Base-by-base conservation (phyloP, 2,329 filamentous ascomycete genomes). In the Cadophora luteo-olivacea region DNA sequence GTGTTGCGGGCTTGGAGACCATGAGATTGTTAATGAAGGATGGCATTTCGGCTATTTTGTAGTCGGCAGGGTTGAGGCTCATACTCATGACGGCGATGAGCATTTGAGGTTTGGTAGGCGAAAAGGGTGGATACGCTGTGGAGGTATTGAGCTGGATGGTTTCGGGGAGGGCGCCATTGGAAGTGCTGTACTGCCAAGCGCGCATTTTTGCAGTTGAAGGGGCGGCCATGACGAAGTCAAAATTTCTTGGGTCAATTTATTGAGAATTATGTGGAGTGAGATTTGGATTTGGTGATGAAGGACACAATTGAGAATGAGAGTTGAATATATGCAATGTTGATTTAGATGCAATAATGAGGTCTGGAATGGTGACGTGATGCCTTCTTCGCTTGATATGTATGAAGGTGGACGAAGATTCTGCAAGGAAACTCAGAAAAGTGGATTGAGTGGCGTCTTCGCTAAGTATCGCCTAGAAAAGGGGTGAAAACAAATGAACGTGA, bases 31-130 rank as follows among this genome's bases (percentile, higher is more conserved):
- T 79, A 2, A 77, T 76, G 0, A 82, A 52, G n/a, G 81, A 69
- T 4, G 80, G 78, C 2, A 85, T 79, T 74, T 91, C 88, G 9
- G 86, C 81, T 1, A 86, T 70, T 77, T 91, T 91, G 82, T 88
- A 86, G 81, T 92, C 89, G 32, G 85, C 65, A 4, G 72, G 72
- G 29, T 74, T 74, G 11, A 74, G 52, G 3, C 70, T 61, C 36
- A 63, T 58, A 14, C 67, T 58, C 45, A 69, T 68, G 16, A 70
- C 57, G 41, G 70, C 45, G 9, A 73, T 63, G 22, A 73, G 65
- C 24, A 65, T 51, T 62, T 73, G 63, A 14, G 61, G 61, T 9
- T 63, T 38, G 4, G 8, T 41, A 7, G 55, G 19, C n/a, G 69
- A 57, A 6, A 16, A 8, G 2, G 33, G 49, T 14, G 60, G 65